phyloP scores from a whole-genome alignment of 306 rosid genomes.

The Rosa persica region DNA sequence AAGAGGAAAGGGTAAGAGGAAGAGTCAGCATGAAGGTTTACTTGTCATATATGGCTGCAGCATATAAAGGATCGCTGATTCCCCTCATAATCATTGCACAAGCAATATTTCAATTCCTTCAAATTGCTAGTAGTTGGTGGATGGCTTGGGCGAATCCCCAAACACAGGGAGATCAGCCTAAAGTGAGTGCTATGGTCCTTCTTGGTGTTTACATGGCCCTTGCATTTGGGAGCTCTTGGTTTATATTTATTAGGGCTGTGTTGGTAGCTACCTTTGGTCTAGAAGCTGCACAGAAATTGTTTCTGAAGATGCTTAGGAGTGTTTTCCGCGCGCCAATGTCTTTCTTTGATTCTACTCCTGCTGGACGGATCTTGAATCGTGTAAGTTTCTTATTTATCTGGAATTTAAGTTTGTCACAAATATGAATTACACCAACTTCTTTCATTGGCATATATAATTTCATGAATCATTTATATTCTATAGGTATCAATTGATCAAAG shows the following conservation, averaged over 20 bases:
- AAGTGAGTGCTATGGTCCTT: constrained; percentile 76
- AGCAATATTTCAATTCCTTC: constrained; percentile 91
- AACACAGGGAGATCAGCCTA: constrained; percentile 86
- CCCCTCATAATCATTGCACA: constrained; percentile 90
- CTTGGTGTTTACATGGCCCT: constrained; percentile 91
- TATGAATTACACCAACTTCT: constrained; percentile 1
- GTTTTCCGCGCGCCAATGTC: constrained; percentile 91
- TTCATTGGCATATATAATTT: constrained; percentile 28
- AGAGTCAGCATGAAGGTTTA: constrained; percentile 99
- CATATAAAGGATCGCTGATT: constrained; percentile 84
- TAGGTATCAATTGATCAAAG: constrained; percentile 97
- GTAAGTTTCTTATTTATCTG: constrained; percentile 40
- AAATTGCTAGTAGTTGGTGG: constrained; percentile 99
- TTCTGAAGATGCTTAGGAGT: constrained; percentile 81
- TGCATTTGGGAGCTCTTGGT: constrained; percentile 95
- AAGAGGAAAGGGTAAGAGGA: constrained; percentile 99
- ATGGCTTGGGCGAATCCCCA: constrained; percentile 99
- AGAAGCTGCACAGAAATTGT: constrained; percentile 81
- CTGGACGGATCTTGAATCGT: constrained; percentile 94
- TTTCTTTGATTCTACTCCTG: constrained; percentile 95
- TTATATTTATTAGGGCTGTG: constrained; percentile 77
- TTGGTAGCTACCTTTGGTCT: constrained; percentile 94
- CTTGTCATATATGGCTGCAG: constrained; percentile 96
- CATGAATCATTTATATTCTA: constrained; percentile 22
- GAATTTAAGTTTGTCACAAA: not conserved